Percentiles rank a stretch among this genome's conserved stretches.
Evolutionary conservation across 257 asterid species (phyloP).

Genomic region (Solanum clarkiae): DNA sequence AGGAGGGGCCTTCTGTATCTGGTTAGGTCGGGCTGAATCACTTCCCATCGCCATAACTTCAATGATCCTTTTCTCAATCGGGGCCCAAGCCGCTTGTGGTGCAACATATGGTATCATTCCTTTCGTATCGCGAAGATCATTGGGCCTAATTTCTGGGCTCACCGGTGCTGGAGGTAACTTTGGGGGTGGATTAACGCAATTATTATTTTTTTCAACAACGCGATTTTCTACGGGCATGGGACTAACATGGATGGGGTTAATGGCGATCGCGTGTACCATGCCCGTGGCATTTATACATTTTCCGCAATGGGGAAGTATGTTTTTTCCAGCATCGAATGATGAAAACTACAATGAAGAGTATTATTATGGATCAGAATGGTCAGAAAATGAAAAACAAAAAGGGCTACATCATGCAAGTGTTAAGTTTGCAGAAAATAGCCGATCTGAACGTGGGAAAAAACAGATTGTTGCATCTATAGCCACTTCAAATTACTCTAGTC

Average conservation of each 20-base stretch:
- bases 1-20: slow-evolving; percentile 30
- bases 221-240: slow-evolving; percentile 12
- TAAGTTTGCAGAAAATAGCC: slow-evolving; percentile 6
- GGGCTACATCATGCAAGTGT: slow-evolving; percentile 3
- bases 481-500: neutral
- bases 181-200: slow-evolving; percentile 25
- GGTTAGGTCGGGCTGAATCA: slow-evolving; percentile 19
- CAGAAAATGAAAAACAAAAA: slow-evolving; percentile 1
- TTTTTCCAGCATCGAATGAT: neutral
- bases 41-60: slow-evolving; percentile 14
- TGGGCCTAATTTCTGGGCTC: slow-evolving; percentile 36
- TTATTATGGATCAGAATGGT: slow-evolving; percentile 7
- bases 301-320: slow-evolving; percentile 6
- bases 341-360: slow-evolving; percentile 2
- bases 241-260: slow-evolving; percentile 15
- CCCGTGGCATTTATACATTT: slow-evolving; percentile 4
- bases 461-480: neutral
- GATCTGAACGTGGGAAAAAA: slow-evolving; percentile 3
- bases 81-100: slow-evolving; percentile 27
- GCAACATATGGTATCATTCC: slow-evolving; percentile 36
- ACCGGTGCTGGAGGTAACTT: slow-evolving; percentile 44
- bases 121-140: slow-evolving; percentile 18
- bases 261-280: neutral
- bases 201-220: slow-evolving; percentile 22
- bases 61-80: slow-evolving; percentile 35